Evolutionary conservation across 2,329 filamentous ascomycete genomes (phyloP).

Genomic region (Pseudogymnoascus sp.): DNA sequence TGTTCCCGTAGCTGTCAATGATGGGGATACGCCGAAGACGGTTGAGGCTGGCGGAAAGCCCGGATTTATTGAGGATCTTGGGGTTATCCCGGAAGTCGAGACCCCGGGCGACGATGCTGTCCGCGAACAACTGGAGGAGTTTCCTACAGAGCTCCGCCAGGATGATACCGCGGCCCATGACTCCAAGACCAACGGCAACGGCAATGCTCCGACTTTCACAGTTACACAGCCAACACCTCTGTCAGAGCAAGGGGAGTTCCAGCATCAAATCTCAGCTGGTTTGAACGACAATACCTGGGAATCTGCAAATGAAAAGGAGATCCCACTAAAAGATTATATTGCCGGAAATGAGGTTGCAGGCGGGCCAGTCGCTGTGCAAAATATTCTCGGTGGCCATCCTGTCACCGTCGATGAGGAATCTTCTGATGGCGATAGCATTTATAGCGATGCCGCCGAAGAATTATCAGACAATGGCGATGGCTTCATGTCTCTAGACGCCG

Average conservation of each 20-base stretch:
- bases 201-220: slow-evolving; percentile 33
- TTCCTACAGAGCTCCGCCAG: neutral
- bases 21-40: neutral
- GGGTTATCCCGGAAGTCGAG: slow-evolving; percentile 6
- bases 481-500: slow-evolving; percentile 65
- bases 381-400: slow-evolving; percentile 13
- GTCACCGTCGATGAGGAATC: slow-evolving; percentile 18
- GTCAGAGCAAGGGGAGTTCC: slow-evolving; percentile 28
- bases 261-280: slow-evolving; percentile 26
- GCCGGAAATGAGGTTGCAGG: neutral
- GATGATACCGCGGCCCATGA: neutral
- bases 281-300: neutral
- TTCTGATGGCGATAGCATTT: slow-evolving; percentile 52
- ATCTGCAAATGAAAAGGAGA: slow-evolving; percentile 31
- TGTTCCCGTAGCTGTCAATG: slow-evolving; percentile 5
- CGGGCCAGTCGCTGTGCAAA: neutral
- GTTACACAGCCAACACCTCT: slow-evolving; percentile 41
- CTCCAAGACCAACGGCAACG: slow-evolving; percentile 10
- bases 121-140: slow-evolving; percentile 6
- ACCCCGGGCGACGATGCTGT: slow-evolving; percentile 6
- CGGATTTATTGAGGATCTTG: slow-evolving; percentile 9
- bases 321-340: neutral
- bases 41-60: neutral
- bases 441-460: slow-evolving; percentile 72
- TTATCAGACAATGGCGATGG: slow-evolving; percentile 52